These are phyloP conservation scores for Balakata baccata DNA, from an alignment of 345 rosid species.

Conservation along the genomic window DNA sequence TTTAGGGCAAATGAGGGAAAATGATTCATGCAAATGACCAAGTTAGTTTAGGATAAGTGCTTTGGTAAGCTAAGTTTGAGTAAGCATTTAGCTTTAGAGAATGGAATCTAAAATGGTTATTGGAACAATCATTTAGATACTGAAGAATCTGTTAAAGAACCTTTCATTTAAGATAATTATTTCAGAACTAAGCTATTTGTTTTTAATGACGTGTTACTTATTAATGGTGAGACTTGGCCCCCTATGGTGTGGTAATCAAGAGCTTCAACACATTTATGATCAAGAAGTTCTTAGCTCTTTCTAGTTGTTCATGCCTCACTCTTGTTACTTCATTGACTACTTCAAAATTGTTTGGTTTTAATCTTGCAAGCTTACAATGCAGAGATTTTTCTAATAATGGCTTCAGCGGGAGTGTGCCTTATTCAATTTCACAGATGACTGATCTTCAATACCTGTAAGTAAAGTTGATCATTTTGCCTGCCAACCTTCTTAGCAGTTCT, in stretches of 20 bases:
- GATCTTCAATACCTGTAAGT: slow-evolving; percentile 65
- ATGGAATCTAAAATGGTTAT: background rate
- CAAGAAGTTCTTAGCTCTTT: background rate
- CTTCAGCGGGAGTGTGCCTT: slow-evolving; percentile 78
- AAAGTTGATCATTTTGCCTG: slow-evolving; percentile 2
- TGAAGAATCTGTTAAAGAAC: background rate
- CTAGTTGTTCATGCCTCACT: background rate
- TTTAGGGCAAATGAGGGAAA: background rate
- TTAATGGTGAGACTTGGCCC: background rate
- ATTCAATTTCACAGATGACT: slow-evolving; percentile 78
- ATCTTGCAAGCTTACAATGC: slow-evolving; percentile 30
- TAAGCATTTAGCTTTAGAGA: background rate
- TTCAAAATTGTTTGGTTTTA: background rate
- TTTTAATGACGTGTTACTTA: background rate
- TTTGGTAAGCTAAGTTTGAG: background rate
- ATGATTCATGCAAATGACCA: background rate
- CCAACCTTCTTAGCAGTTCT: background rate
- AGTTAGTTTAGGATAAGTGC: background rate
- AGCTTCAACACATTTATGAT: background rate
- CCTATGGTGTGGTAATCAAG: background rate
- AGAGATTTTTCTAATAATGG: slow-evolving; percentile 80
- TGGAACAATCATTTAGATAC: background rate
- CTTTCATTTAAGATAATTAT: background rate
- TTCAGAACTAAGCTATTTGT: background rate
- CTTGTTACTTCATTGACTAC: background rate